Evolutionary conservation across 2,329 filamentous ascomycete genomes (phyloP).

Genomic region (Didymella sp.): DNA sequence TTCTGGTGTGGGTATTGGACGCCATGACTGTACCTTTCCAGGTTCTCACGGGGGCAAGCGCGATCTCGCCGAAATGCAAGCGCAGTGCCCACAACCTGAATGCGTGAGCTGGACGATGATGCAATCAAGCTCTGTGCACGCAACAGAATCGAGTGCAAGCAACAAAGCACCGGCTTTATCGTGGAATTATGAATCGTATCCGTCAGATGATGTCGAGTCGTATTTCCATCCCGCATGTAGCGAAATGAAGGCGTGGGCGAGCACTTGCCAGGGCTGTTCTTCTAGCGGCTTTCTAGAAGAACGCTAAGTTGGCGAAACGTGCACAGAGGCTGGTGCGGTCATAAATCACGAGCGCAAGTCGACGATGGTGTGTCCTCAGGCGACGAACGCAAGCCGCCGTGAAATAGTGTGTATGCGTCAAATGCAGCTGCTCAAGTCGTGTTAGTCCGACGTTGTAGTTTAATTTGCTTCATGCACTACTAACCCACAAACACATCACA

Average conservation of each 20-base stretch:
- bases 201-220: conserved; percentile 17
- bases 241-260: conserved; percentile 41
- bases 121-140: conserved; percentile 23
- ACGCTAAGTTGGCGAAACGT: conserved; percentile 38
- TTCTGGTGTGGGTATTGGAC: conserved; percentile 12
- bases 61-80: conserved; percentile 12
- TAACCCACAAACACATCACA: background rate
- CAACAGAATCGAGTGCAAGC: conserved; percentile 20
- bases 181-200: conserved; percentile 14
- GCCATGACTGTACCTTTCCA: conserved; percentile 8
- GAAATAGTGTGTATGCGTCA: conserved; percentile 16
- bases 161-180: conserved; percentile 22
- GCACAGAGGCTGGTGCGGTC: conserved; percentile 26
- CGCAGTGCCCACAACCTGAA: conserved; percentile 7
- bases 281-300: conserved; percentile 44
- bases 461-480: conserved; percentile 15
- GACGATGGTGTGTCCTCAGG: conserved; percentile 24
- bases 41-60: conserved; percentile 12
- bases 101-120: conserved; percentile 24
- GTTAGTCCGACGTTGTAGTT: conserved; percentile 5
- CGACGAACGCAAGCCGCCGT: conserved; percentile 21
- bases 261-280: conserved; percentile 24
- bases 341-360: conserved; percentile 15
- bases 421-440: conserved; percentile 14
- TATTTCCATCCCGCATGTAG: conserved; percentile 19